phyloP scores from a whole-genome alignment of 805 yeast genomes.

The Starmerella etchellsii region DNA sequence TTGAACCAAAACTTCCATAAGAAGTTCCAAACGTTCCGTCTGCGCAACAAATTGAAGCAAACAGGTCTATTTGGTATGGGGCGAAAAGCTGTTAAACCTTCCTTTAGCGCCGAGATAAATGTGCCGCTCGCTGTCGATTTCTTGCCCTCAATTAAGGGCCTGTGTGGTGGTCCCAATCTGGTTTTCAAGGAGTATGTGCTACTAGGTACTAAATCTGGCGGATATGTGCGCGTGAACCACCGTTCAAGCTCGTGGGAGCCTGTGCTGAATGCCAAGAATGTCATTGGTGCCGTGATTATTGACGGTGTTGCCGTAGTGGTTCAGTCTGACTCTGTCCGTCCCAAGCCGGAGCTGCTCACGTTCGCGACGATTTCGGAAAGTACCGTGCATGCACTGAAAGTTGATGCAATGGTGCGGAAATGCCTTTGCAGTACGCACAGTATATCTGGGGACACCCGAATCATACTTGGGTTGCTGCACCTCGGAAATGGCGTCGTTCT shows the following conservation, averaged over 20 bases:
- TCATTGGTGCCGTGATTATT: conserved; percentile 8
- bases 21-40: conserved; percentile 14
- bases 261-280: conserved; percentile 11
- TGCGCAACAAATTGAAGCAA: conserved; percentile 7
- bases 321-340: background rate
- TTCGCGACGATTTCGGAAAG: conserved; percentile 8
- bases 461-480: conserved; percentile 7
- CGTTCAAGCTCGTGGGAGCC: conserved; percentile 11
- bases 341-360: background rate
- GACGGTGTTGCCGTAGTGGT: conserved; percentile 8
- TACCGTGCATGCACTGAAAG: conserved; percentile 9
- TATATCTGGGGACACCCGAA: conserved; percentile 9
- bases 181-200: conserved; percentile 14
- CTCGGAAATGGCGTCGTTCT: conserved; percentile 8
- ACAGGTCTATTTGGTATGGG: conserved; percentile 16
- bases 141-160: conserved; percentile 6
- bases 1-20: conserved; percentile 16
- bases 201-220: conserved; percentile 10
- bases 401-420: conserved; percentile 6
- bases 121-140: conserved; percentile 10
- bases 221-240: conserved; percentile 14
- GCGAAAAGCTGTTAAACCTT: conserved; percentile 5
- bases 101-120: conserved; percentile 6
- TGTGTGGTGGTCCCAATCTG: conserved; percentile 8
- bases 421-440: conserved; percentile 10